Conservation (phyloP, 306 rosid genomes). For the Lathyrus aphaca region DNA sequence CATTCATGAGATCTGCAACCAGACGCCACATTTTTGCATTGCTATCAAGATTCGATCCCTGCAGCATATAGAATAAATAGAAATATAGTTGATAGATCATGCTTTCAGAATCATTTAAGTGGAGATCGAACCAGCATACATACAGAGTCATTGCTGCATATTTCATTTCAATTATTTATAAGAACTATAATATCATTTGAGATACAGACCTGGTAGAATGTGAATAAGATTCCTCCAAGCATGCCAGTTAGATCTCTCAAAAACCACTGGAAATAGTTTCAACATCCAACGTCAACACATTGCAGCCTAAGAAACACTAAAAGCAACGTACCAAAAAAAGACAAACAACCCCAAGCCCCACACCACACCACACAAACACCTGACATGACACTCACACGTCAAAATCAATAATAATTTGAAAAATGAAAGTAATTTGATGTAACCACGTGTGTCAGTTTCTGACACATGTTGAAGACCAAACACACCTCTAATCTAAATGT, state of each 20-base stretch:
- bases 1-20: constrained; percentile 98
- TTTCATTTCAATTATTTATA: constrained; percentile 28
- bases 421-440: background rate
- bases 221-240: constrained; percentile 97
- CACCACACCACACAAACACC: background rate
- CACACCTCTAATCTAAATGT: background rate
- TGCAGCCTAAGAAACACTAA: constrained; percentile 39
- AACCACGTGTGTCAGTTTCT: background rate
- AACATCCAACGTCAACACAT: constrained; percentile 35
- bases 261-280: constrained; percentile 82
- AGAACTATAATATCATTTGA: background rate
- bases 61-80: constrained; percentile 37
- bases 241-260: constrained; percentile 96
- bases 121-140: constrained; percentile 27
- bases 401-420: background rate
- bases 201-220: constrained; percentile 82
- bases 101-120: constrained; percentile 24
- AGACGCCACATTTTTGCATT: constrained; percentile 98
- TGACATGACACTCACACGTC: background rate
- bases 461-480: background rate
- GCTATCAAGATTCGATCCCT: constrained; percentile 97
- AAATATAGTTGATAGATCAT: constrained; percentile 21
- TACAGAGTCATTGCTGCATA: constrained; percentile 5
- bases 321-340: background rate
- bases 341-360: constrained; percentile 30